Evolutionary conservation across 164 flowering plant species (phyloP), one percentile per base, ranked within the genome.

Genomic region (Hamamelis virginiana): DNA sequence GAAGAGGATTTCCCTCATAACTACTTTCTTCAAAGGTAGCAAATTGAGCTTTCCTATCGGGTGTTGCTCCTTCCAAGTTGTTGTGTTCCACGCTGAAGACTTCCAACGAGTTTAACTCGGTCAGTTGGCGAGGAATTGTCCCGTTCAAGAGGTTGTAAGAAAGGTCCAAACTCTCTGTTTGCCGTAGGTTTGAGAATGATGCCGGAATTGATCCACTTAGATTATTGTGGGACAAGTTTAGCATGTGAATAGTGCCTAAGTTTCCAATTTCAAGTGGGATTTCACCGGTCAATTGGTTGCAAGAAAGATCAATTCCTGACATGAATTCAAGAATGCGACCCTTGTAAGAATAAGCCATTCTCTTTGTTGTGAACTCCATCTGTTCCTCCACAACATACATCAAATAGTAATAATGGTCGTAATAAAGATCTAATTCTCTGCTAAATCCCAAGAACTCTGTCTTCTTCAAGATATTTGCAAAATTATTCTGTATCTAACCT

Each of bases 121-220:
- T 48, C 4, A 79, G 58, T 9, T 73, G 47, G 2, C 62, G n/a
- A 63, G 79, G 79, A 26, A 79, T 79, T 13, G 16, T 9, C 1
- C 82, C 79, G 25, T n/a, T 67, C 72, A 79, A 52, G 16, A 41
- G 56, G 51, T 75, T 79, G 67, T 69, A 56, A 21, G 79, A 79
- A 63, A 75, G 69, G 53, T 79, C 79, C 51, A 79, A 62, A 23
- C 75, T 70, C 48, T 78, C 81, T 6, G 75, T 63, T 16, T 50
- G 13, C 27, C n/a, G 19, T 10, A 75, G 64, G 23, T 72, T 68
- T 0, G 65, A 65, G 15, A 75, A 72, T 22, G 66, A 56, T 18
- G 4, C 12, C 3, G 78, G 78, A 5, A 71, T 75, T 14, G 68
- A 12, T 16, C 78, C 78, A 1, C 46, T 28, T 1, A 72, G 44